Evolutionary conservation across 768 basidiomycete genomes (phyloP).

Genomic region (Rhodotorula toruloides): DNA sequence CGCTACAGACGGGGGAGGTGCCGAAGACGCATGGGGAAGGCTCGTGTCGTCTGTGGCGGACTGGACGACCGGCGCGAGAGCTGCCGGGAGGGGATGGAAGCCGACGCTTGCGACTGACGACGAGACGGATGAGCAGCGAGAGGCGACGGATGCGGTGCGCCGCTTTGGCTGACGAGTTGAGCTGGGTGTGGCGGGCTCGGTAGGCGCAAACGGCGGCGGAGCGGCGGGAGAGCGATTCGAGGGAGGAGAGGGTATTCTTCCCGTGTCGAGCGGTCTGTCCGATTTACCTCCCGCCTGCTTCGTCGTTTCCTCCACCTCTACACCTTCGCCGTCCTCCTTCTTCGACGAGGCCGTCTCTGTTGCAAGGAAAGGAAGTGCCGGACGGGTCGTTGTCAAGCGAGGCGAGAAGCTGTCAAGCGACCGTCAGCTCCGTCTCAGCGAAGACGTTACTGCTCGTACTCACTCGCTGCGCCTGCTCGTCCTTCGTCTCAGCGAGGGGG

Average conservation of each 20-base stretch:
- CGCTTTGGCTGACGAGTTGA: neutral
- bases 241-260: no score
- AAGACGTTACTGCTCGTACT: neutral
- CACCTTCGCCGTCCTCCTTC: no score
- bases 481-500: neutral
- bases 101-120: neutral
- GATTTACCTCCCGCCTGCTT: no score
- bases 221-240: no score
- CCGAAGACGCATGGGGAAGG: neutral
- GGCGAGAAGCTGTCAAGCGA: neutral
- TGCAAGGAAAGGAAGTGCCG: neutral
- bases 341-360: neutral
- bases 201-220: neutral
- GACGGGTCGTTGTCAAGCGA: neutral
- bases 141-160: neutral
- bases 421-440: no score
- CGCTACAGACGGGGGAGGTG: neutral
- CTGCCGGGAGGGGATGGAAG: no score
- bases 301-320: no score
- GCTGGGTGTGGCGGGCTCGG: no score
- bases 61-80: neutral
- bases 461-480: neutral
- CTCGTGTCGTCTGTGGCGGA: neutral
- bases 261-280: no score
- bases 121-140: constrained; percentile 12